These are phyloP conservation scores for Annona cherimola DNA, from an alignment of 164 flowering plant genomes.

Conservation along the genomic window DNA sequence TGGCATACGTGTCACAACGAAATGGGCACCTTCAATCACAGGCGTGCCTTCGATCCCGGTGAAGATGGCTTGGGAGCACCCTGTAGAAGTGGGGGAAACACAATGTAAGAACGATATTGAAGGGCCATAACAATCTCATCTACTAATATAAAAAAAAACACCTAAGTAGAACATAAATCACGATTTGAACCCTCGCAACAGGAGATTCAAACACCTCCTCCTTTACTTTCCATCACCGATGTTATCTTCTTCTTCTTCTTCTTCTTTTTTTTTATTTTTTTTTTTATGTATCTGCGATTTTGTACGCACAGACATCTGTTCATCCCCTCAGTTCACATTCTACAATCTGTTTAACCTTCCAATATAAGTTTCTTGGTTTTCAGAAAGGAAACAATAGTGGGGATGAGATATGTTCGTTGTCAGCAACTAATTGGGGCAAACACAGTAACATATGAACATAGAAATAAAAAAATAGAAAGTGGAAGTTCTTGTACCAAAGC, in stretches of 20 bases:
- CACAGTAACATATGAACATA: not conserved
- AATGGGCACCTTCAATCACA: slow-evolving; percentile 15
- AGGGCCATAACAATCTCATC: not conserved
- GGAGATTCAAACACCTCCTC: not conserved
- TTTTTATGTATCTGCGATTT: not conserved
- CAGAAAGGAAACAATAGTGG: not conserved
- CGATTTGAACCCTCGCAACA: not conserved
- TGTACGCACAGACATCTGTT: not conserved
- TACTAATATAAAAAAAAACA: not conserved
- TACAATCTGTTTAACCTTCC: not conserved
- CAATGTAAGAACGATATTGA: not conserved
- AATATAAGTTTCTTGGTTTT: not conserved
- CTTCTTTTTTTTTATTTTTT: too few relatives aligned
- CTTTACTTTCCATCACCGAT: too few relatives aligned
- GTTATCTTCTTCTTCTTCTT: too few relatives aligned
- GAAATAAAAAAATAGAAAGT: not conserved
- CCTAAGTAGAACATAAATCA: not conserved
- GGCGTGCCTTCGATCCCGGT: slow-evolving; percentile 44
- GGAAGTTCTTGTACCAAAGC: slow-evolving; percentile 55
- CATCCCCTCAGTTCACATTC: not conserved
- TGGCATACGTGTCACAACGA: too few relatives aligned
- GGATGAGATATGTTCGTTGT: not conserved
- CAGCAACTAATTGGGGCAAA: not conserved
- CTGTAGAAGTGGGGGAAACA: slow-evolving; percentile 32
- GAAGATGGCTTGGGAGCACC: slow-evolving; percentile 53